Base-by-base conservation (phyloP, 1,284 basidiomycete species). In the Sanguinoderma infundibulare region DNA sequence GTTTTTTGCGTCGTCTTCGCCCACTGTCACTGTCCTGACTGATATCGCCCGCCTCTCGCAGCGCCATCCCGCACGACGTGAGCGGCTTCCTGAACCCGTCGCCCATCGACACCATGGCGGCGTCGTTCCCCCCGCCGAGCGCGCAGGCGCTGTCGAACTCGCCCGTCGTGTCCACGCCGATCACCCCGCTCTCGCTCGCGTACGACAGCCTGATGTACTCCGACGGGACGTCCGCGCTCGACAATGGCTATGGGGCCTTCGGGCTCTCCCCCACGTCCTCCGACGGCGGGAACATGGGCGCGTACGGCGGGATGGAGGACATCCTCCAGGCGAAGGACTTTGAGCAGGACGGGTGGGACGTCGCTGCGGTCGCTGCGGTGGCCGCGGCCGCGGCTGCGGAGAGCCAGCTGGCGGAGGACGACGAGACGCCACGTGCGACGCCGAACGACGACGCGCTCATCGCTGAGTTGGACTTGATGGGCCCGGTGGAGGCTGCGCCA, bases 171-270 rank as follows among this genome's bases (percentile, higher is more conserved):
- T 36, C 55, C 17, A 30, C 44, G 5, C 32, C 42, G 32, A 39
- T 49, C 57, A 68, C 70, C 49, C 69, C 69, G 20, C 42, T 69
- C 51, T 54, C 59, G 54, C 65, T 60, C 49, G 53, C 62, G 2
- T 62, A 54, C 39, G 56, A 40, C 28, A 10, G 46, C n/a, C 5
- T 49, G 46, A 49, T 32, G 46, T 17, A 28, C 24, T 22, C 26
- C 20, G 63, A 65, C 35, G 57, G 67, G 22, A 57, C 36, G 42
- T 70, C 66, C 49, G 51, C 67, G 10, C 32, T 54, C 30, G 39
- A 59, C 30, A 30, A 12, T 17, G 44, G 28, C 22, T 39, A 34
- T 38, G 52, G 26, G 42, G 22, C 28, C 26, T 46, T 46, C 36
- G 58, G 15, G 47, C 32, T 42, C 36, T n/a, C 53, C 9, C 22